Evolutionary conservation across 768 basidiomycete species (phyloP).

Genomic region (Tricholoma matsutake): DNA sequence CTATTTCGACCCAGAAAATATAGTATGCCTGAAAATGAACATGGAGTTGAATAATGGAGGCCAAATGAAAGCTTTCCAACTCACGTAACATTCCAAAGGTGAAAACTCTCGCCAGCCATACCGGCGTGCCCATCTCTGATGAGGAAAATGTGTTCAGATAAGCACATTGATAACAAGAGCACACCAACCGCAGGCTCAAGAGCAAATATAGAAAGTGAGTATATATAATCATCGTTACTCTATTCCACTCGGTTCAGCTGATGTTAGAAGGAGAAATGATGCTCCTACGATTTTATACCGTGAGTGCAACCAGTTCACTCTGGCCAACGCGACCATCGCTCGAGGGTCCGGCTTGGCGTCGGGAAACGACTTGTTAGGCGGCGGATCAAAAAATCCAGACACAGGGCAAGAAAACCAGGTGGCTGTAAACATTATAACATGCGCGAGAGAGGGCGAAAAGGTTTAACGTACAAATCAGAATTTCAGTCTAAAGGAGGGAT

Average conservation of each 20-base stretch:
- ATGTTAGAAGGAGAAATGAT: not conserved
- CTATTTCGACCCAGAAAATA: conserved; percentile 45
- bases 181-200: conserved; percentile 36
- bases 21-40: conserved; percentile 31
- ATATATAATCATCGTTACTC: conserved; percentile 41
- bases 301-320: conserved; percentile 43
- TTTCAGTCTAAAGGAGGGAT: conserved; percentile 35
- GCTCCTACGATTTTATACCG: conserved; percentile 35
- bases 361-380: conserved; percentile 3
- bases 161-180: not conserved
- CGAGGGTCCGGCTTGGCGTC: conserved; percentile 32
- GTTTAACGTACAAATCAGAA: conserved; percentile 36
- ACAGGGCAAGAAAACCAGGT: conserved; percentile 36
- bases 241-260: conserved; percentile 1
- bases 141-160: not conserved
- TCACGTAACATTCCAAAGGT: conserved; percentile 39
- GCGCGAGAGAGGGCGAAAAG: not conserved
- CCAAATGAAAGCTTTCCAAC: not conserved
- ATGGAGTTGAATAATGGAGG: not conserved
- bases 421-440: conserved; percentile 17
- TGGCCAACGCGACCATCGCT: conserved; percentile 37
- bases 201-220: conserved; percentile 37
- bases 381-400: conserved; percentile 21
- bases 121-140: conserved; percentile 35
- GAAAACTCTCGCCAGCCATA: conserved; percentile 47